Evolutionary conservation across 345 rosid genomes (phyloP), one percentile per base, ranked within the genome.

Genomic region (Dimocarpus longan): DNA sequence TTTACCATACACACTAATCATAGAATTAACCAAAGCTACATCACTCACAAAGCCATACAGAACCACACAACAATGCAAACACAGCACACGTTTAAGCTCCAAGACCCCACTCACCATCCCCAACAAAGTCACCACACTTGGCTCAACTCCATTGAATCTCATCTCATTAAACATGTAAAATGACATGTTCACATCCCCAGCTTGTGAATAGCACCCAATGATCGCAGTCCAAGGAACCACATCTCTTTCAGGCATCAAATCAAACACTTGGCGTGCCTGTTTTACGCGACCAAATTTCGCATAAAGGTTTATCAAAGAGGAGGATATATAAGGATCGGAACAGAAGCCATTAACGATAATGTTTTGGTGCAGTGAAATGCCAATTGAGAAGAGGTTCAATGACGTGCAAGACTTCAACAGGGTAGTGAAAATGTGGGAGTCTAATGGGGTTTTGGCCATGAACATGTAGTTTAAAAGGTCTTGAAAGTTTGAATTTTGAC

Each of bases 371-470:
- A 88, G 15, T 8, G 87, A 83, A 18, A 86, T 76, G 64, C 93
- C 93, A 0, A 83, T 80, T 19, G 90, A 84, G 28, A 84, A 71
- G 44, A 83, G 80, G 22, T 79, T 77, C 28, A 88, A 78, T 37
- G 86, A 83, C 78, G 90, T 75, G 80, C 90, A 91, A 21, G 87
- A 87, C 79, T 88, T 91, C 82, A 89, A 87, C 70, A 89, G 86
- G 80, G 84, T 83, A 3, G 93, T 92, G 80, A 85, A 88, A 19
- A 83, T 83, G 71, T 73, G 77, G 72, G 88, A 66, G 73, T 89
- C 91, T 19, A 86, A 82, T 22, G 73, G 72, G 48, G 78, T n/a
- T 73, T 74, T 77, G 24, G 66, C 21, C 9, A 72, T 75, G 86
- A 86, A 89, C 85, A 82, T 86, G 37, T 88, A 81, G 48, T 46